phyloP scores from a whole-genome alignment of 2,329 filamentous ascomycete genomes.

The Blastomyces gilchristii region DNA sequence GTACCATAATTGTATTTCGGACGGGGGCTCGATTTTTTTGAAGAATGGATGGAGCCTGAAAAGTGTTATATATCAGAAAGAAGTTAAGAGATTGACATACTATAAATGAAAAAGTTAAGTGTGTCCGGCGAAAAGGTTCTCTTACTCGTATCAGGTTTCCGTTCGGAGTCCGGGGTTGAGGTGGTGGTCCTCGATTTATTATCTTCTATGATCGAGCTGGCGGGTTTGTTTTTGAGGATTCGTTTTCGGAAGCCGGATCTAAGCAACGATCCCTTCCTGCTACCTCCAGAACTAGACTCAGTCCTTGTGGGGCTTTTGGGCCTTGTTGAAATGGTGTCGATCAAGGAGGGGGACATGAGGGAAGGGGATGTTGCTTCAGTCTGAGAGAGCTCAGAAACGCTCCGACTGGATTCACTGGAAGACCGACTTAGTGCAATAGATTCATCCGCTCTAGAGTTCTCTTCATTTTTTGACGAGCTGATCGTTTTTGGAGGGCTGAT shows the following conservation, averaged over 20 bases:
- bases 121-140: not conserved
- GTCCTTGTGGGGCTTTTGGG: slow-evolving; percentile 7
- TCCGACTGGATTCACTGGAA: slow-evolving; percentile 5
- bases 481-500: slow-evolving; percentile 2
- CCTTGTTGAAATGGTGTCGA: not conserved
- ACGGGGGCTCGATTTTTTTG: not conserved
- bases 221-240: slow-evolving; percentile 2
- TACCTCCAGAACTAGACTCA: not conserved
- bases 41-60: slow-evolving; percentile 3
- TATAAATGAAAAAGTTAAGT: not conserved
- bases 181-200: not conserved
- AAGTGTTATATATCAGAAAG: not conserved
- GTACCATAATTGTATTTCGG: not conserved
- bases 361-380: slow-evolving; percentile 4
- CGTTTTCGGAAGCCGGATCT: not conserved
- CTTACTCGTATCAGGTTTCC: slow-evolving; percentile 6
- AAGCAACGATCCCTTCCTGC: not conserved
- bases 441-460: not conserved
- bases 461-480: not conserved
- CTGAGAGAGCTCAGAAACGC: slow-evolving; percentile 1
- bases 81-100: slow-evolving; percentile 1
- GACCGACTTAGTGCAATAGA: not conserved
- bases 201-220: not conserved
- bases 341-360: not conserved
- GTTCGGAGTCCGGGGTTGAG: not conserved